Base-by-base conservation (phyloP, 2,329 filamentous ascomycete genomes). In the Chaetomium globosum region DNA sequence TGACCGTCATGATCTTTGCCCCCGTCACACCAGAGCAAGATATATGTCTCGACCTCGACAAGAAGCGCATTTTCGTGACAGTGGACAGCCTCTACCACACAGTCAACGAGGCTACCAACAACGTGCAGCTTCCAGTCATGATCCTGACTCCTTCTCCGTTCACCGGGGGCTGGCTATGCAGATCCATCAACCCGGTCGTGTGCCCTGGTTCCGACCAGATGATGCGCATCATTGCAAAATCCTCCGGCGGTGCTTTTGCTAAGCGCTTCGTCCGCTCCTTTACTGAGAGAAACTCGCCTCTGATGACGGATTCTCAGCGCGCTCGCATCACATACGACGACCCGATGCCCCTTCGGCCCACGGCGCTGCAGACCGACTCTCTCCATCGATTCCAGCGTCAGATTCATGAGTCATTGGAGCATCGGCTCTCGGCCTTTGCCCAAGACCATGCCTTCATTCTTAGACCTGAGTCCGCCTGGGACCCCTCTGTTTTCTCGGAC, bases 151-250 rank as follows among this genome's bases (percentile, higher is more conserved):
- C 67, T 3, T 71, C 70, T 26, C 62, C 70, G 0, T 64, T 72
- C 8, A 71, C 70, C 5, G 68, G 65, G 30, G 69, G 70, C n/a
- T 72, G 70, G 70, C n/a, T 64, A 43, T 72, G 70, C 58, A 51
- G 66, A 1, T 68, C 70, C 21, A 65, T 69, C 36, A 49, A 51
- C 12, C 30, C 16, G 6, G 19, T 51, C 12, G 9, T 21, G 1
- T 23, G 33, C 9, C 28, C 63, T 19, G 28, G 55, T 9, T 12
- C 13, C 9, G 36, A 62, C 16, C 61, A 57, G 6, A 57, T 61
- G 31, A 28, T 67, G 49, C 57, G 55, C 26, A 26, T 67, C 33
- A 64, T 71, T 6, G 65, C 67, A 0, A 66, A 63, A 56, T 65
- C 70, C 0, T 69, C 65, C 51, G 69, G 70, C 39, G 67, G 66